These are phyloP conservation scores for Diversispora eburnea DNA, from an alignment of 192 early-diverging fungal genomes.

Conservation along the genomic window DNA sequence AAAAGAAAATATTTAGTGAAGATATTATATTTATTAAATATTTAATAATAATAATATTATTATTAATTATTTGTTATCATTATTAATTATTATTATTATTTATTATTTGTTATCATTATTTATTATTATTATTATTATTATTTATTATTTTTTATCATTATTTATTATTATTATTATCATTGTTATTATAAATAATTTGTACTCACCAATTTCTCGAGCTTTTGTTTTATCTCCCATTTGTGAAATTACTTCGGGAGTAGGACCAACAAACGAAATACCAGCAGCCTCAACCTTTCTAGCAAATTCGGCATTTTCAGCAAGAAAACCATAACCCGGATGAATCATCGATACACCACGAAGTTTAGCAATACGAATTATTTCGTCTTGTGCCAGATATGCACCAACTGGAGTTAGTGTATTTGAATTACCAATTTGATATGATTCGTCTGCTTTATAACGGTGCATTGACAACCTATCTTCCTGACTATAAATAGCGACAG, in stretches of 20 bases:
- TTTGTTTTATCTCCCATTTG: slow-evolving; percentile 94
- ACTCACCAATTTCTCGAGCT: slow-evolving; percentile 74
- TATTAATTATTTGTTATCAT: too few relatives aligned
- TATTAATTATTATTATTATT: too few relatives aligned
- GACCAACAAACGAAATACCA: slow-evolving; percentile 91
- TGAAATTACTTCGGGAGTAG: slow-evolving; percentile 78
- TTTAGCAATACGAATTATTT: slow-evolving; percentile 86
- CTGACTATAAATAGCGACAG: slow-evolving; percentile 85
- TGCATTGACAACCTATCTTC: slow-evolving; percentile 93
- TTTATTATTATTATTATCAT: too few relatives aligned
- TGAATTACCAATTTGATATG: slow-evolving; percentile 87
- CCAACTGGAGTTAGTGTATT: slow-evolving; percentile 86
- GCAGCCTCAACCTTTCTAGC: slow-evolving; percentile 83
- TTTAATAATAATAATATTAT: not conserved
- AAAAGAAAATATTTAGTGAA: not conserved
- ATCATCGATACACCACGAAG: slow-evolving; percentile 78
- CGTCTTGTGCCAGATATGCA: slow-evolving; percentile 91
- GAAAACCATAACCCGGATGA: slow-evolving; percentile 96
- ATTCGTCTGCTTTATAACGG: slow-evolving; percentile 93
- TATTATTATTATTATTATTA: too few relatives aligned
- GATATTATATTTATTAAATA: not conserved
- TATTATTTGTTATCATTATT: too few relatives aligned
- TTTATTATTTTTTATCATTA: too few relatives aligned
- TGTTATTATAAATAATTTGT: not conserved
- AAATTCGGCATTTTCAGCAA: slow-evolving; percentile 91